Evolutionary conservation across 2,329 filamentous ascomycete species (phyloP).

Genomic region (Stagonosporopsis cucurbitacearum): DNA sequence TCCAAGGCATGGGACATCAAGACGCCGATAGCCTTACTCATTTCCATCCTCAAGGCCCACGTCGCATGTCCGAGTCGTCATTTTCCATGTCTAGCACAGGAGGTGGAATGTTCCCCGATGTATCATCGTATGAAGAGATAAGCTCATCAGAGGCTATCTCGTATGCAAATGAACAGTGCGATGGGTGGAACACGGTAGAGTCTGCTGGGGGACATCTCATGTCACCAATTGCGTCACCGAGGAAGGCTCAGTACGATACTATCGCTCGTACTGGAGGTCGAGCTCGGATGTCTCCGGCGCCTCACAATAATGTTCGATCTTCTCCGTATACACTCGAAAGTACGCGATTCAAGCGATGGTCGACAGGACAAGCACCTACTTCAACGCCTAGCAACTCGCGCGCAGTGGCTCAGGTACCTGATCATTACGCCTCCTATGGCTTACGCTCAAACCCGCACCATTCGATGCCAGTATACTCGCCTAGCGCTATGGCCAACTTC

Average conservation of each 20-base stretch:
- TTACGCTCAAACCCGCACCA: conserved; percentile 60
- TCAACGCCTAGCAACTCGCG: conserved; percentile 66
- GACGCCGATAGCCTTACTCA: conserved; percentile 39
- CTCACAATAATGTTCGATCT: conserved; percentile 70
- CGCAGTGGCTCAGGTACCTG: conserved; percentile 63
- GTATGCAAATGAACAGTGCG: conserved; percentile 65
- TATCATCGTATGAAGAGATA: conserved; percentile 75
- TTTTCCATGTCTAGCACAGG: conserved; percentile 72
- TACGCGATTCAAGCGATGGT: conserved; percentile 75
- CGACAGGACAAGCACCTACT: conserved; percentile 67
- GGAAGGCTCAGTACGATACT: conserved; percentile 63
- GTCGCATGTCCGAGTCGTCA: conserved; percentile 74
- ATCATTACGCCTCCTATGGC: conserved; percentile 66
- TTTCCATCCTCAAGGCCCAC: conserved; percentile 58
- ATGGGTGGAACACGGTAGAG: conserved; percentile 70
- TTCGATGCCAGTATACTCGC: conserved; percentile 48
- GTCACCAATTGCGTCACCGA: conserved; percentile 76
- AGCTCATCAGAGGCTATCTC: conserved; percentile 72
- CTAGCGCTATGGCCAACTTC: conserved; percentile 40
- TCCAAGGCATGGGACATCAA: conserved; percentile 39
- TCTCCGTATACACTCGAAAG: conserved; percentile 74
- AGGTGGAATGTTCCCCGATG: conserved; percentile 65
- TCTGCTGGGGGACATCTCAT: conserved; percentile 70
- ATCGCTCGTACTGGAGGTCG: conserved; percentile 63
- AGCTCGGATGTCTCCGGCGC: conserved; percentile 74